Base-by-base conservation (phyloP, 139 green algal species). In the Nannochloris sp. region DNA sequence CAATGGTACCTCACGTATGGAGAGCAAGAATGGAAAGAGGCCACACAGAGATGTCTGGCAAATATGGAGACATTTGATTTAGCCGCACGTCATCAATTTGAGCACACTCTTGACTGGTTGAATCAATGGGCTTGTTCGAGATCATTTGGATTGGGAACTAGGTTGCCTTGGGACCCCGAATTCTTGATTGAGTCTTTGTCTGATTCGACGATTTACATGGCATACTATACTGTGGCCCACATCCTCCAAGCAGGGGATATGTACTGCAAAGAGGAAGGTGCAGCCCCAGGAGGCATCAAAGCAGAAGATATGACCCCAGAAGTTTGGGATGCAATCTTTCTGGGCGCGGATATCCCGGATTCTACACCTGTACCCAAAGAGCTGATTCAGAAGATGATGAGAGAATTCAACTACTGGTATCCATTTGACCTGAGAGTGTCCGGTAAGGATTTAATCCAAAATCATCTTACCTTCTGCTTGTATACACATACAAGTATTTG, bases 121-220 rank as follows among this genome's bases (percentile, higher is more conserved):
- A 81, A 91, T 69, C 88, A 97, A 76, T 99, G 93, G 93, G 93
- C 93, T 23, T 96, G 90, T 81, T 90, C 75, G 7, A 79, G 93
- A 15, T 93, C 85, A 15, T 99, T 97, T 80, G 93, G 93, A 25
- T 84, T 99, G 53, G 93, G 93, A 57, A 98, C 91, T 0, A 72
- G 70, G 40, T 66, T 99, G 55, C 93, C 93, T 0, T 98, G 90
- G 89, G 93, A 99, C 71, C 75, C 83, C 18, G 76, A 95, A 62
- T 98, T 87, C 71, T 82, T 99, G 5, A 87, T 99, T 43, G 93
- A 99, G 84, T 96, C 88, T 3, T 78, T 99, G 5, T 97, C 89
- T 4, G 93, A 99, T 75, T 95, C 85, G 49, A 99, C 93, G 48
- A 92, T 98, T 73, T 99, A 99, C 86, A 99, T 99, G 93, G 93